A percentile compares a stretch with the other conserved stretches of the same genome.
phyloP scores from a whole-genome alignment of 2,329 filamentous ascomycete species.

The Lasiodiplodia sp. region DNA sequence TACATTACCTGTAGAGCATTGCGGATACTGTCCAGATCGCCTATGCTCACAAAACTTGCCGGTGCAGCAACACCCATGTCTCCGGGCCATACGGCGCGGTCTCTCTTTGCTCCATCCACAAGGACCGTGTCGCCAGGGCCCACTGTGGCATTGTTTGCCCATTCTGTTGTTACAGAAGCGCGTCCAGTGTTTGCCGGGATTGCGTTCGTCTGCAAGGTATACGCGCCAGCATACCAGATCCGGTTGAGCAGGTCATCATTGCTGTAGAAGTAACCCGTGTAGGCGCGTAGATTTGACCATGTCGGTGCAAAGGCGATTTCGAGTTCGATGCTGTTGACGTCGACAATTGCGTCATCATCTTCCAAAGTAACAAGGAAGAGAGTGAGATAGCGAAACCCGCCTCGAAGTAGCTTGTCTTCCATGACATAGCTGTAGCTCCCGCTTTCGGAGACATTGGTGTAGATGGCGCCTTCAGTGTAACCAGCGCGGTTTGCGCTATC shows the following conservation, averaged over 20 bases:
- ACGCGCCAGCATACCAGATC: constrained; percentile 61
- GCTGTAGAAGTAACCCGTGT: constrained; percentile 47
- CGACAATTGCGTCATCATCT: neutral
- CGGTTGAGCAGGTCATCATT: constrained; percentile 44
- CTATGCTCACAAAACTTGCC: constrained; percentile 50
- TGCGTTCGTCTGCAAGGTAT: constrained; percentile 59
- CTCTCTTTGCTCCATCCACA: constrained; percentile 51
- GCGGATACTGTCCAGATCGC: constrained; percentile 40
- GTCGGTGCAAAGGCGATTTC: neutral
- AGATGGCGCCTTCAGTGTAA: neutral
- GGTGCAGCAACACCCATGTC: constrained; percentile 60
- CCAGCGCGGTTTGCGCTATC: neutral
- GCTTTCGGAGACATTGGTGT: neutral
- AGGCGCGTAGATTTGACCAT: constrained; percentile 51
- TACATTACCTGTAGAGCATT: neutral
- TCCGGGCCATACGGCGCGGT: constrained; percentile 53
- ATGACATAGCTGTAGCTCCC: neutral
- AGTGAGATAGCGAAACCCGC: neutral
- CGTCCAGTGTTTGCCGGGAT: constrained; percentile 34
- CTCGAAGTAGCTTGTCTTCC: neutral
- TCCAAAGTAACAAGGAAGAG: neutral
- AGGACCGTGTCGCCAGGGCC: constrained; percentile 46
- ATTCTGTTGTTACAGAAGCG: constrained; percentile 21
- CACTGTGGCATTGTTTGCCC: constrained; percentile 47
- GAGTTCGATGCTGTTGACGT: neutral